These are phyloP conservation scores for Oldenlandia corymbosa DNA, from an alignment of 257 asterid species.

Conservation along the genomic window DNA sequence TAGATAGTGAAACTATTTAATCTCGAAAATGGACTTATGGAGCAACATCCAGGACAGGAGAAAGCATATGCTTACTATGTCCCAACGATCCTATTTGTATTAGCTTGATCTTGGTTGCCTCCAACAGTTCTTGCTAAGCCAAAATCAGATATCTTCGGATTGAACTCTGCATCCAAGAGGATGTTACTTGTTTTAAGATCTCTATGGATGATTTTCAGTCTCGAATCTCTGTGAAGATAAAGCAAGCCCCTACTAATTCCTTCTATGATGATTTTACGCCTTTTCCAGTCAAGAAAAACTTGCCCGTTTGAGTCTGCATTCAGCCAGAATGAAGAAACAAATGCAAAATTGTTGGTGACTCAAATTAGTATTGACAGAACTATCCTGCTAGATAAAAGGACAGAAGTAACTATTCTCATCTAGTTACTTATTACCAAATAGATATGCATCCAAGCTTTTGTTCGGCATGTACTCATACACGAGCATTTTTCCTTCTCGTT, in stretches of 20 bases:
- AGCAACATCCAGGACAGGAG: too few relatives aligned
- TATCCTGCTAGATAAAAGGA: too few relatives aligned
- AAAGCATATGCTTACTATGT: constrained; percentile 48
- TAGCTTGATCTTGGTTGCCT: constrained; percentile 47
- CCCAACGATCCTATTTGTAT: constrained; percentile 52
- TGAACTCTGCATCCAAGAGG: constrained; percentile 46
- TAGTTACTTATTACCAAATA: constrained; percentile 7
- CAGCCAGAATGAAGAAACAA: background rate
- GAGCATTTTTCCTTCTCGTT: constrained; percentile 42
- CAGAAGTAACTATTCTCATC: constrained; percentile 16
- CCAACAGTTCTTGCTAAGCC: constrained; percentile 55
- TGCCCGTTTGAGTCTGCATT: constrained; percentile 15
- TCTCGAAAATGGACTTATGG: background rate
- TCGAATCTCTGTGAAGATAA: constrained; percentile 60
- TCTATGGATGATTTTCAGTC: constrained; percentile 56
- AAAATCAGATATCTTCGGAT: constrained; percentile 61
- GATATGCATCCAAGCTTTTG: constrained; percentile 20
- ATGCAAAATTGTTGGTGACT: background rate
- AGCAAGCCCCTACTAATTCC: constrained; percentile 63
- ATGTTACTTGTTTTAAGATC: constrained; percentile 56
- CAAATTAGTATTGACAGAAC: too few relatives aligned
- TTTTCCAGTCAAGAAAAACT: constrained; percentile 43
- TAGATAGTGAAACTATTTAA: too few relatives aligned
- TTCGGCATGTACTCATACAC: constrained; percentile 67
- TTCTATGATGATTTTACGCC: constrained; percentile 38